Evolutionary conservation across 1,139 yeast species (phyloP).

Genomic region (Meyerozyma elateridarum): DNA sequence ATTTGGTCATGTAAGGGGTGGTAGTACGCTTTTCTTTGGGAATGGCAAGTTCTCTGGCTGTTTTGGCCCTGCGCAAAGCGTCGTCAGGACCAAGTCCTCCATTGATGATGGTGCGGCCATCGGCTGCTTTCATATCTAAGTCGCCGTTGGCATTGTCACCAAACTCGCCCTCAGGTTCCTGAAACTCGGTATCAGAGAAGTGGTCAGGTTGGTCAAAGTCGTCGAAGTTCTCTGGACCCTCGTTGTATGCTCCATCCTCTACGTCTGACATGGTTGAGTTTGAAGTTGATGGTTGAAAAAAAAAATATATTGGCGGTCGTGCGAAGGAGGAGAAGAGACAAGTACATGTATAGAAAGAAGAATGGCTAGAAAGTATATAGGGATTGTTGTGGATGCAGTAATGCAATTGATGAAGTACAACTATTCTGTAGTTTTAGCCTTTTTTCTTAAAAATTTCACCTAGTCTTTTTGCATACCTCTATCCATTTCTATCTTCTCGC

Average conservation of each 20-base stretch:
- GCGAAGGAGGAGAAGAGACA: too few species aligned
- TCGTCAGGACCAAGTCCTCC: slow-evolving; percentile 65
- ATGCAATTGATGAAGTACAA: too few species aligned
- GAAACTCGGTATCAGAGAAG: slow-evolving; percentile 62
- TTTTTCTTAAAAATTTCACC: too few species aligned
- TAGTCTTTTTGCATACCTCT: too few species aligned
- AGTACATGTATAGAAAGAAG: too few species aligned
- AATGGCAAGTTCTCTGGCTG: slow-evolving; percentile 78
- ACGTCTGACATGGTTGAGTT: slow-evolving; percentile 38
- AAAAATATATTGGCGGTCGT: too few species aligned
- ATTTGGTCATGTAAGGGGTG: slow-evolving; percentile 98
- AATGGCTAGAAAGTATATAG: too few species aligned
- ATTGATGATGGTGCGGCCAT: slow-evolving; percentile 67
- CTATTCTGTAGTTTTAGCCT: too few species aligned
- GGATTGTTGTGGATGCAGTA: too few species aligned
- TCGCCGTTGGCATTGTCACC: slow-evolving; percentile 23
- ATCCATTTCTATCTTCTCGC: too few species aligned
- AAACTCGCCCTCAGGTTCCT: slow-evolving; percentile 38
- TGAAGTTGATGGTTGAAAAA: too few species aligned
- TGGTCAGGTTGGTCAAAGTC: slow-evolving; percentile 76
- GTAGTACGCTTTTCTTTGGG: slow-evolving; percentile 86
- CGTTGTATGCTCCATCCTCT: slow-evolving; percentile 61
- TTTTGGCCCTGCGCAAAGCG: slow-evolving; percentile 35
- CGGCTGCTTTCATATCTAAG: slow-evolving; percentile 57
- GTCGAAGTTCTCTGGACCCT: slow-evolving; percentile 73